These are phyloP conservation scores for Stachybotrys echinatus DNA, from an alignment of 2,329 filamentous ascomycete genomes.

Conservation along the genomic window DNA sequence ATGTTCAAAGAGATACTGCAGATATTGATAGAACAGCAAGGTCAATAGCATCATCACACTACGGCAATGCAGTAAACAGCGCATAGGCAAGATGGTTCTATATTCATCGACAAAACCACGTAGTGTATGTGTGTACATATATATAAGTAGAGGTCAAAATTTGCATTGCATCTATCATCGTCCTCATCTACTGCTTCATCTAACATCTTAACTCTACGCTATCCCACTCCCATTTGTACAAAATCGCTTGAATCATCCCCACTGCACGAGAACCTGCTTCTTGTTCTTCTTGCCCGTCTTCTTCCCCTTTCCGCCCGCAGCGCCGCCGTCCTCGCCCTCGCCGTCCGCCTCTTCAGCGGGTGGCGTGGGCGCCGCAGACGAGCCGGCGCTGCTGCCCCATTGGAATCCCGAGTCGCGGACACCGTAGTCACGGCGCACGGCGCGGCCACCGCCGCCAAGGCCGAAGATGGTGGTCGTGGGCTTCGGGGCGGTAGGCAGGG, in stretches of 20 bases:
- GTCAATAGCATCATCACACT: too few relatives aligned
- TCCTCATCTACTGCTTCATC: too few relatives aligned
- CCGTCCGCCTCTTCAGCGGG: conserved; percentile 17
- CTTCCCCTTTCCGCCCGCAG: conserved; percentile 49
- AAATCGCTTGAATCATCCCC: conserved; percentile 37
- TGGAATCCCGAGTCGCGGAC: conserved; percentile 45
- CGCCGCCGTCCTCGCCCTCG: conserved; percentile 18
- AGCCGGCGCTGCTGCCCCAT: conserved; percentile 35
- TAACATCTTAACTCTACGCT: too few relatives aligned
- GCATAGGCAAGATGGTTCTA: too few relatives aligned
- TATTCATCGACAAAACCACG: too few relatives aligned
- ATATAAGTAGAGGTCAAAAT: too few relatives aligned
- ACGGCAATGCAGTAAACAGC: too few relatives aligned
- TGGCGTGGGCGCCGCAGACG: conserved; percentile 19
- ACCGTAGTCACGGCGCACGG: conserved; percentile 50
- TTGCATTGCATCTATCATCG: too few relatives aligned
- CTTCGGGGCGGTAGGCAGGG: conserved; percentile 73
- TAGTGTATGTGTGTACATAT: too few relatives aligned
- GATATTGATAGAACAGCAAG: too few relatives aligned
- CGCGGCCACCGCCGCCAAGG: conserved; percentile 49
- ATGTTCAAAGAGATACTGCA: too few relatives aligned
- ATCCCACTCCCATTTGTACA: not conserved
- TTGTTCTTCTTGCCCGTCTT: conserved; percentile 59
- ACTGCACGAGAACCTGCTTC: conserved; percentile 56
- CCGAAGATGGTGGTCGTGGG: conserved; percentile 57